Evolutionary conservation across 1,284 basidiomycete genomes (phyloP).

Genomic region (Afroboletus lepidellus): DNA sequence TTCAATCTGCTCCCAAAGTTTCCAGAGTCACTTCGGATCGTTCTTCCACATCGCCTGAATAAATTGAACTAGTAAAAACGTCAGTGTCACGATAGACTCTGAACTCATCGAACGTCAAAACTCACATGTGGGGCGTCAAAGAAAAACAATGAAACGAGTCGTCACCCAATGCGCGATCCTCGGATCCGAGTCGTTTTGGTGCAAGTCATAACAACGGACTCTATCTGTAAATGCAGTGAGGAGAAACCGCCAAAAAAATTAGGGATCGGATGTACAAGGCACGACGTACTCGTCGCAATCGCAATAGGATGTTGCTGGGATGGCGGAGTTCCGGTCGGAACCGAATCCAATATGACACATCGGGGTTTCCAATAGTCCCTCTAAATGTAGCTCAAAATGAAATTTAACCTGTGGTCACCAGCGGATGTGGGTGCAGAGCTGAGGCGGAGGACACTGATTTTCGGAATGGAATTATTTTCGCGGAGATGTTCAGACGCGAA

Average conservation of each 20-base stretch:
- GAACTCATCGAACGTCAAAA: background rate
- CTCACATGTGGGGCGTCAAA: conserved; percentile 7
- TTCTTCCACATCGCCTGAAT: background rate
- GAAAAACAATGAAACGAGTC: conserved; percentile 12
- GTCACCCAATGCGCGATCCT: conserved; percentile 12
- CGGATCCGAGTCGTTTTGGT: conserved; percentile 5
- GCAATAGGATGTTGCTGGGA: too few relatives aligned
- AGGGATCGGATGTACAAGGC: too few relatives aligned
- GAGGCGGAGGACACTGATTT: too few relatives aligned
- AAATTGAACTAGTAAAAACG: background rate
- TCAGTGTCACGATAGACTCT: background rate
- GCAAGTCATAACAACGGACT: conserved; percentile 23
- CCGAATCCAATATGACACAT: too few relatives aligned
- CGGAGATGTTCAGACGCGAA: too few relatives aligned
- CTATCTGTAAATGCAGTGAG: conserved; percentile 14
- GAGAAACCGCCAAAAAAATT: conserved; percentile 20
- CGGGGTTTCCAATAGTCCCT: too few relatives aligned
- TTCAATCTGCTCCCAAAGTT: background rate
- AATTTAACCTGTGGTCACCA: too few relatives aligned
- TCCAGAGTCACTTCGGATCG: background rate
- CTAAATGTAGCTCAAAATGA: too few relatives aligned
- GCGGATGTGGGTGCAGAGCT: too few relatives aligned
- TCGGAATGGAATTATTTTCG: too few relatives aligned
- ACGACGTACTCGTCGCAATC: background rate
- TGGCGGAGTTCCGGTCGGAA: too few relatives aligned